These are phyloP conservation scores for Ploettnerulaceae sp. DNA, from an alignment of 2,329 filamentous ascomycete genomes.

Conservation along the genomic window DNA sequence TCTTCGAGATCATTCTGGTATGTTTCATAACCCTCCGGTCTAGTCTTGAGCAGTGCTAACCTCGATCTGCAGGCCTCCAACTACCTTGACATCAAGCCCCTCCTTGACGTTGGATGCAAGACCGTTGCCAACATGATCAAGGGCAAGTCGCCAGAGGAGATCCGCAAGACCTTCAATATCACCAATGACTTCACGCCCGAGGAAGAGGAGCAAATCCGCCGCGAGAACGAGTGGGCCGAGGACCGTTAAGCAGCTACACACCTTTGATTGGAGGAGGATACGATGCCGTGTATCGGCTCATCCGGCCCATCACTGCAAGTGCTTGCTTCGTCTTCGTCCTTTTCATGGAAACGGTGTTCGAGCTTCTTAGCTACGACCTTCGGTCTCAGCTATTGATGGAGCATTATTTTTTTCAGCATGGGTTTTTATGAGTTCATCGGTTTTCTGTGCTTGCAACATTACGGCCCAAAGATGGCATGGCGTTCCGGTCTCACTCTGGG, in stretches of 20 bases:
- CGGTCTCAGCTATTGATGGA: not conserved
- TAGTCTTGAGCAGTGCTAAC: slow-evolving; percentile 10
- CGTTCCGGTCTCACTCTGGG: slow-evolving; percentile 18
- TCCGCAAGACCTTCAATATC: slow-evolving; percentile 99
- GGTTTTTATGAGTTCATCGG: slow-evolving; percentile 4
- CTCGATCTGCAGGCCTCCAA: slow-evolving; percentile 68
- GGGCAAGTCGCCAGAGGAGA: slow-evolving; percentile 98
- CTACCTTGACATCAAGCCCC: slow-evolving; percentile 97
- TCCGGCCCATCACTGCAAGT: too few relatives aligned
- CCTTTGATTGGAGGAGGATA: not conserved
- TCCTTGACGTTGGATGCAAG: slow-evolving; percentile 98
- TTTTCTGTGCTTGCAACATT: slow-evolving; percentile 3
- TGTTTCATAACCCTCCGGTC: slow-evolving; percentile 34
- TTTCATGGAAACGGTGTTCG: too few relatives aligned
- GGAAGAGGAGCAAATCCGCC: slow-evolving; percentile 95
- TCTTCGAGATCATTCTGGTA: slow-evolving; percentile 98
- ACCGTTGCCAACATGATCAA: slow-evolving; percentile 99
- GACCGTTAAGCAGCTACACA: slow-evolving; percentile 52
- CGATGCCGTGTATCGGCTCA: too few relatives aligned
- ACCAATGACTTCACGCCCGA: slow-evolving; percentile 99
- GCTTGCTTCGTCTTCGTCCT: too few relatives aligned
- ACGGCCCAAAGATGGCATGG: slow-evolving; percentile 16
- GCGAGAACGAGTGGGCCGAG: slow-evolving; percentile 89
- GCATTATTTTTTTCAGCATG: not conserved
- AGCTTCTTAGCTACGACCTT: slow-evolving; percentile 1